A percentile compares a stretch with the other conserved stretches of the same genome.
Conservation (phyloP, 208 protist genomes). For the Acanthamoeba royreba region DNA sequence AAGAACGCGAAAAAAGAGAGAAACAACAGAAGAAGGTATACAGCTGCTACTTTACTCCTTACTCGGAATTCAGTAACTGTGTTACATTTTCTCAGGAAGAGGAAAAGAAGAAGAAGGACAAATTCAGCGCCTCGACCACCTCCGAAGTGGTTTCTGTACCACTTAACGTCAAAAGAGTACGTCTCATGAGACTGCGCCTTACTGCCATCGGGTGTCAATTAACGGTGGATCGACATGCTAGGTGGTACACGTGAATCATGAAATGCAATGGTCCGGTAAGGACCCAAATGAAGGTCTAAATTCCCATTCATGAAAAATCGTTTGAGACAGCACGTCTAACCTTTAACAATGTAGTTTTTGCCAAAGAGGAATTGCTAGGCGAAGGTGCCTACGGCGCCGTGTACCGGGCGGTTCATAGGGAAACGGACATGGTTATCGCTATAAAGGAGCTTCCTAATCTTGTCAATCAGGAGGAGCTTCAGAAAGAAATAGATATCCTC, state of each 20-base stretch:
- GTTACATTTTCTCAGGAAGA: neutral
- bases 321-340: too few species aligned
- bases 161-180: neutral
- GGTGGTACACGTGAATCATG: neutral
- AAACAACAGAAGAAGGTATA: neutral
- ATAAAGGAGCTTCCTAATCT: conserved; percentile 39
- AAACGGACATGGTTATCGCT: neutral
- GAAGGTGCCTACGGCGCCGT: neutral
- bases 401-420: neutral
- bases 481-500: conserved; percentile 78
- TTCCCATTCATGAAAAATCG: too few species aligned
- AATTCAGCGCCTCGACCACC: neutral
- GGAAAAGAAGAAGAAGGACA: neutral
- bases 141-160: neutral
- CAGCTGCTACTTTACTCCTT: neutral
- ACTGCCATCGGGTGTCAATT: neutral
- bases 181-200: neutral
- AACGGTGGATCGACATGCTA: too few species aligned
- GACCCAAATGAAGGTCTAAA: neutral
- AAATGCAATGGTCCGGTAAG: neutral
- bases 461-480: conserved; percentile 71
- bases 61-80: neutral
- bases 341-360: neutral
- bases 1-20: neutral
- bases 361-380: neutral